phyloP scores from a whole-genome alignment of 495 filamentous ascomycete species.

The Neurospora sp. region DNA sequence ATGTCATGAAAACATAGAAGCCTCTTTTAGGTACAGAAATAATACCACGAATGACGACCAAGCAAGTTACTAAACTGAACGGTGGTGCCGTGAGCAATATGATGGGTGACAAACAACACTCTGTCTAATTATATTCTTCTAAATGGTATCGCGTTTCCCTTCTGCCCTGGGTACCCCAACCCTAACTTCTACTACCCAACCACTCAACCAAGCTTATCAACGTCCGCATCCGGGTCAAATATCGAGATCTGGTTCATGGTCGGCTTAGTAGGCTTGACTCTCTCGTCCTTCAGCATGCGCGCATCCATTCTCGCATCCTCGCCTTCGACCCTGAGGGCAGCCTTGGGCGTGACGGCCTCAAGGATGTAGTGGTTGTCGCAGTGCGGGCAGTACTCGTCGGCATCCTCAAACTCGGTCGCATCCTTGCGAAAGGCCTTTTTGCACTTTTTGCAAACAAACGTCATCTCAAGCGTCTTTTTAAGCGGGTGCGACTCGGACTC shows the following conservation, averaged over 20 bases:
- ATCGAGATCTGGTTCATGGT: slow-evolving; percentile 35
- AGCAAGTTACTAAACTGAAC: not conserved
- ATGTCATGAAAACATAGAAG: not conserved
- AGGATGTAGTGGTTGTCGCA: slow-evolving; percentile 98
- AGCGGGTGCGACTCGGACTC: slow-evolving; percentile 71
- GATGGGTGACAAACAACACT: not conserved
- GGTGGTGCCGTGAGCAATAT: not conserved
- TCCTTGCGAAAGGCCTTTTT: slow-evolving; percentile 96
- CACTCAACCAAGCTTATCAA: slow-evolving; percentile 69
- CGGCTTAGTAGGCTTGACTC: slow-evolving; percentile 48
- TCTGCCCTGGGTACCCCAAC: too few relatives aligned
- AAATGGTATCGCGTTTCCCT: not conserved
- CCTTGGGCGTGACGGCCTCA: slow-evolving; percentile 73
- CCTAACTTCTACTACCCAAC: too few relatives aligned
- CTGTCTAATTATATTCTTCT: not conserved
- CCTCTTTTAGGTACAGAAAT: not conserved
- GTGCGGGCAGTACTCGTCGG: slow-evolving; percentile 98
- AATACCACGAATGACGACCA: not conserved
- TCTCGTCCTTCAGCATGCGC: slow-evolving; percentile 89
- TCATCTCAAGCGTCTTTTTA: slow-evolving; percentile 74
- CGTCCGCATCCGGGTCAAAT: slow-evolving; percentile 61
- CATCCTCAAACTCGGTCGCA: slow-evolving; percentile 81
- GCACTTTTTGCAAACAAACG: slow-evolving; percentile 96
- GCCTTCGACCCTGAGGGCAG: slow-evolving; percentile 73
- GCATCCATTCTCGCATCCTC: slow-evolving; percentile 78